These are phyloP conservation scores for Aspergillus pseudonomiae DNA, from an alignment of 2,329 filamentous ascomycete genomes.

Conservation along the genomic window DNA sequence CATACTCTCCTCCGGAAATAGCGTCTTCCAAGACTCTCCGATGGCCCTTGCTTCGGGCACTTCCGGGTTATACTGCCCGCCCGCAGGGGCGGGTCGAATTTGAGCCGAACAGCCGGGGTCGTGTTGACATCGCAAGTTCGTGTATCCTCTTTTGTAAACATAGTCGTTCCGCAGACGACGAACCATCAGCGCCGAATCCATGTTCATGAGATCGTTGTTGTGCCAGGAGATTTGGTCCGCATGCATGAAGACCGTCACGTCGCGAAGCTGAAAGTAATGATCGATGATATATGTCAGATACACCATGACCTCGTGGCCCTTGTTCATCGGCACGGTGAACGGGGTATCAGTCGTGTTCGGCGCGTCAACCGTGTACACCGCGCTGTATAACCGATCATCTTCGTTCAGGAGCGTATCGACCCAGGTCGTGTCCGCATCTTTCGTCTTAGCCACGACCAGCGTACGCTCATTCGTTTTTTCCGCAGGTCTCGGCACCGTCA, in stretches of 20 bases:
- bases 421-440: constrained; percentile 13
- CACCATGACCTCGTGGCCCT: constrained; percentile 58
- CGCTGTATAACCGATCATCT: neutral
- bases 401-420: constrained; percentile 4
- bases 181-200: constrained; percentile 49
- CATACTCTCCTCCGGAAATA: constrained; percentile 29
- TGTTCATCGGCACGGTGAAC: constrained; percentile 50
- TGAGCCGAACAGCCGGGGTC: constrained; percentile 54
- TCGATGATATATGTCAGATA: constrained; percentile 61
- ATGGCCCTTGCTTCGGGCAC: constrained; percentile 35
- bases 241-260: constrained; percentile 56
- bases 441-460: constrained; percentile 10
- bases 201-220: constrained; percentile 51
- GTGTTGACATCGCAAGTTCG: constrained; percentile 56
- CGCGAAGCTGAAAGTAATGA: constrained; percentile 54
- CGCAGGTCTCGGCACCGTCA: neutral
- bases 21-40: constrained; percentile 29
- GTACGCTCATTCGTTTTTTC: neutral
- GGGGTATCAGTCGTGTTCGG: constrained; percentile 42
- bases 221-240: constrained; percentile 53
- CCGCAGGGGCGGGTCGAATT: constrained; percentile 37
- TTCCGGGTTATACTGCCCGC: constrained; percentile 16
- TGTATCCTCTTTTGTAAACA: constrained; percentile 50
- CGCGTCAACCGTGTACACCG: constrained; percentile 49
- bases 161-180: constrained; percentile 46